Conservation (phyloP, 768 basidiomycete genomes). For the Cantharellus anzutake region DNA sequence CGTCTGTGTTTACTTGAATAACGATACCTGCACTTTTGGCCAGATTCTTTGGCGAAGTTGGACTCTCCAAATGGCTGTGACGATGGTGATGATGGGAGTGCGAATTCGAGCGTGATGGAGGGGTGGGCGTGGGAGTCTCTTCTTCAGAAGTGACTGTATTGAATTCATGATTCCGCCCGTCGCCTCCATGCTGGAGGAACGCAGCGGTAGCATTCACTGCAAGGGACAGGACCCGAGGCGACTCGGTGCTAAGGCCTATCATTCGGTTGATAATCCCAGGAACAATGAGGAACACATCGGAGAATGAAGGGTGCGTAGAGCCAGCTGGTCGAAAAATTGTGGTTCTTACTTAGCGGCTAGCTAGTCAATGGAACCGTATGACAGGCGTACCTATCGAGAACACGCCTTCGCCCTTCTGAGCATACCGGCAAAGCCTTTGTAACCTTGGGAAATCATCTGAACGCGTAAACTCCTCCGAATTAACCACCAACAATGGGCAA, state of each 20-base stretch:
- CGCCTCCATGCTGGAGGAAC: too few relatives aligned
- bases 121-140: too few relatives aligned
- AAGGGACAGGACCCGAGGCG: not conserved
- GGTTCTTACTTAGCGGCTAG: not conserved
- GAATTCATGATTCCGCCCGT: too few relatives aligned
- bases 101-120: too few relatives aligned
- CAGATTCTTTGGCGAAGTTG: too few relatives aligned
- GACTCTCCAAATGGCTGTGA: too few relatives aligned
- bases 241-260: conserved; percentile 12
- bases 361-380: not conserved
- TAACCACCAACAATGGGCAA: conserved; percentile 23
- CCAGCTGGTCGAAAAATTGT: conserved; percentile 11
- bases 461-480: conserved; percentile 23
- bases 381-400: not conserved
- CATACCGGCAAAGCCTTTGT: not conserved
- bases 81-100: too few relatives aligned
- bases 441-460: conserved; percentile 19
- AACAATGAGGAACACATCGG: conserved; percentile 20
- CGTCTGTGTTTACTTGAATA: too few relatives aligned
- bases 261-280: conserved; percentile 15
- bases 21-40: too few relatives aligned
- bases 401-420: not conserved
- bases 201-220: too few relatives aligned
- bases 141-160: too few relatives aligned
- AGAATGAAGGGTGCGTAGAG: conserved; percentile 19